Evolutionary conservation across 2,329 filamentous ascomycete species (phyloP), one percentile per base, ranked within the genome.

Genomic region (Cladorrhinum sp.): DNA sequence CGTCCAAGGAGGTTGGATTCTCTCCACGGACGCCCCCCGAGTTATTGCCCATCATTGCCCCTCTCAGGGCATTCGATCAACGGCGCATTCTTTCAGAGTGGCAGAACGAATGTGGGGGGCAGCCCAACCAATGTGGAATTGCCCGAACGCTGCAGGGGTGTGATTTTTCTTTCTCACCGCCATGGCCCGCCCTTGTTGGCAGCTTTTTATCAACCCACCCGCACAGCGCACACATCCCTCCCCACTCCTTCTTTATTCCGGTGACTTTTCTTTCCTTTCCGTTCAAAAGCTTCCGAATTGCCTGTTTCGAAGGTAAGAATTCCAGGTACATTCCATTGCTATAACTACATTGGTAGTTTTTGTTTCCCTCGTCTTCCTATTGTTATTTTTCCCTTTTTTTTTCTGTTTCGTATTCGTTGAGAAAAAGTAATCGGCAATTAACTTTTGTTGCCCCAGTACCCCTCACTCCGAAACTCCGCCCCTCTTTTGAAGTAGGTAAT

Each of bases 401-500:
- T 36, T 36, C 32, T 36, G 32, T 36, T 36, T 36, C 32, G 32
- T 52, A 23, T 53, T 55, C 52, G 29, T 29, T 22, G 52, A 22
- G 20, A 16, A 38, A 29, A 41, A 36, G 18, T 36, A 36, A 22
- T 41, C 52, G 52, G 52, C 52, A 55, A 55, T 55, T 55, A 55
- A 55, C 27, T 55, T 45, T 45, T 55, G 52, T n/a, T n/a, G 38
- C 25, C 52, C 52, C 52, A 55, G 52, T 55, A 59, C 62, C 62
- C 62, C 60, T 61, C 55, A 55, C 52, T 57, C 57, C 52, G 59
- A 57, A 60, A 59, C 51, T 45, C 55, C 56, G 58, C 61, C 63
- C 63, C 62, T 62, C 61, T 59, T 65, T 62, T 60, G 63, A 63
- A 55, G 54, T 59, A 52, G 55, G 38, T 36, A 36, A 36, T 8